Base-by-base conservation (phyloP, 805 yeast species). In the Metschnikowia lachancei region DNA sequence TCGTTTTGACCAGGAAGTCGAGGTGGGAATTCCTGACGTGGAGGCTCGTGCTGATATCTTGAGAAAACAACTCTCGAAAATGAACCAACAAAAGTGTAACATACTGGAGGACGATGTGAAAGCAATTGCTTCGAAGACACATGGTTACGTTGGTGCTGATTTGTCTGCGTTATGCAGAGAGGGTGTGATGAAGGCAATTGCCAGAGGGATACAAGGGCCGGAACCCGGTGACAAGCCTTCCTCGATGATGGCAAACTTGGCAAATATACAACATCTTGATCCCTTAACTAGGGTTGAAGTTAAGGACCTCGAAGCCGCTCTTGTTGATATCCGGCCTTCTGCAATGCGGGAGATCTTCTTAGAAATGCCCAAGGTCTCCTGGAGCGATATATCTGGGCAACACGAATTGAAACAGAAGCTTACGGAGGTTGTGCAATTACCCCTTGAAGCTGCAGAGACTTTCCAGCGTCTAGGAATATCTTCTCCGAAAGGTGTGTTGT, bases 81-180 rank as follows among this genome's bases (percentile, higher is more conserved):
- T 83, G 80, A 67, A 66, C 36, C 20, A 47, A 3, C 53, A 56
- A 5, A 71, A 69, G 39, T 83, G 82, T 56, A 67, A 66, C 0
- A 63, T 92, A 32, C 60, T 73, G 0, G 67, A 62, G 0, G 81
- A 72, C 0, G 84, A 87, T 32, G 76, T 91, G n/a, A 61, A 67
- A n/a, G 57, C 56, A 1, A 67, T 91, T 35, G 88, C 97, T 0
- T 64, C 80, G 4, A 84, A 81, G 59, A 91, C 98, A 0, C 99
- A 94, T 65, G 99, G 99, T 5, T 94, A 88, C 60, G 99, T 94
- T 1, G 99, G 99, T 39, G 97, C 98, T 0, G 99, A 94, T 67
- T 66, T 94, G 39, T 81, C 86, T 3, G 96, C 97, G 0, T 70
- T 94, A 18, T 82, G 91, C 50, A 73, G 97, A 41, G 99, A 94